phyloP scores from a whole-genome alignment of 805 yeast species.

The Torulaspora franciscae region DNA sequence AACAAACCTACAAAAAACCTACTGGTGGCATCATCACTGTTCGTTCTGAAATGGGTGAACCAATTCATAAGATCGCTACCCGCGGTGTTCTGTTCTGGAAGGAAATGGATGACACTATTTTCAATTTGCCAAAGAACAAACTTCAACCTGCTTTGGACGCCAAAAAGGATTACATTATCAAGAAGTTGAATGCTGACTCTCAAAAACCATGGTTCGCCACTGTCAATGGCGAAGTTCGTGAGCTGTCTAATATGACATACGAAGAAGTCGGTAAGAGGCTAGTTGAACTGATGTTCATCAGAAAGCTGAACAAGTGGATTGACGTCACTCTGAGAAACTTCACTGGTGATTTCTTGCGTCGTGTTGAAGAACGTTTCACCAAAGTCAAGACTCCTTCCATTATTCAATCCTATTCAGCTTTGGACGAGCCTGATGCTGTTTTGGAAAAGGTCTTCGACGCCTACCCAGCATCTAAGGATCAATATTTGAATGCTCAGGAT shows the following conservation, averaged over 20 bases:
- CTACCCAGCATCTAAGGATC: slow-evolving; percentile 71
- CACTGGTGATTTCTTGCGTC: slow-evolving; percentile 78
- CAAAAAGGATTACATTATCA: slow-evolving; percentile 82
- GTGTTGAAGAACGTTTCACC: slow-evolving; percentile 95
- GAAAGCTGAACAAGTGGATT: slow-evolving; percentile 77
- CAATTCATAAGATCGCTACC: slow-evolving; percentile 97
- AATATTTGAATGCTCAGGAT: slow-evolving; percentile 91
- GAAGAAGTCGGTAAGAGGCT: slow-evolving; percentile 82
- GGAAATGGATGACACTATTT: slow-evolving; percentile 91
- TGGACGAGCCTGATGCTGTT: slow-evolving; percentile 61
- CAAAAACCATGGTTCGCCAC: slow-evolving; percentile 98
- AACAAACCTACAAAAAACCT: slow-evolving; percentile 86
- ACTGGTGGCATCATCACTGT: slow-evolving; percentile 97
- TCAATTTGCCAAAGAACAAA: slow-evolving; percentile 85
- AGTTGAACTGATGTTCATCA: slow-evolving; percentile 82
- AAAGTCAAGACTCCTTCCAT: slow-evolving; percentile 54
- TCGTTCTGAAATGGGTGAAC: slow-evolving; percentile 99
- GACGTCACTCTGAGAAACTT: slow-evolving; percentile 82
- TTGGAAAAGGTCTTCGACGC: slow-evolving; percentile 56
- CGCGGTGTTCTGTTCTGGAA: slow-evolving; percentile 97
- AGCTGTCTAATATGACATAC: slow-evolving; percentile 93
- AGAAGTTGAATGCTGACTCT: slow-evolving; percentile 84
- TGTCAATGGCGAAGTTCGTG: slow-evolving; percentile 68
- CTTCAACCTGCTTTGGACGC: slow-evolving; percentile 72
- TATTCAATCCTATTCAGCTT: slow-evolving; percentile 65